A percentile compares a stretch with the other conserved stretches of the same genome.
phyloP scores from a whole-genome alignment of 768 basidiomycete genomes.

The Podaxis carcinomalis region DNA sequence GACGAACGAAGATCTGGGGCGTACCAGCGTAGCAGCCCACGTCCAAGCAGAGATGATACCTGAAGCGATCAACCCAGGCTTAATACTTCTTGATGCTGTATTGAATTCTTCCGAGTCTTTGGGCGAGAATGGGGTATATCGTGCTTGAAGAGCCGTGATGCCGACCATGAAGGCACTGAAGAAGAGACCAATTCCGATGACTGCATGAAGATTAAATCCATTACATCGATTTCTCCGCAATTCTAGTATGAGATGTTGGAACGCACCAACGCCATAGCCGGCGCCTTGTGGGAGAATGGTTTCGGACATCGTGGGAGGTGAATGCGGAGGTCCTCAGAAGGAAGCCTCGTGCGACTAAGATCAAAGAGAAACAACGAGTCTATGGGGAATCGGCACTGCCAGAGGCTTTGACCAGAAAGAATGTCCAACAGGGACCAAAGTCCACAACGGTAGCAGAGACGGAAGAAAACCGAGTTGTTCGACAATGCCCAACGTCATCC shows the following conservation, averaged over 20 bases:
- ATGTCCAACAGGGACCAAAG: no score
- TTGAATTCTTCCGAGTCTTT: slow-evolving; percentile 81
- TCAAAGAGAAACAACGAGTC: no score
- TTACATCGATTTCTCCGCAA: neutral
- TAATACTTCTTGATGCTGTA: slow-evolving; percentile 77
- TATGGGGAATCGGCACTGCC: no score
- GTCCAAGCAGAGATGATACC: slow-evolving; percentile 95
- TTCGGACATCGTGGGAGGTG: neutral
- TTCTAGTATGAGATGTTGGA: neutral
- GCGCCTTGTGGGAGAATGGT: slow-evolving; percentile 71
- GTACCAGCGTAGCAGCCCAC: slow-evolving; percentile 74
- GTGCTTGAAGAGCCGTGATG: slow-evolving; percentile 74
- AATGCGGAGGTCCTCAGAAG: no score
- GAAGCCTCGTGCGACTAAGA: no score
- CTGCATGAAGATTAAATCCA: neutral
- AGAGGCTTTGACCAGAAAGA: no score
- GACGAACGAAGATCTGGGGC: neutral
- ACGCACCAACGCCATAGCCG: slow-evolving; percentile 78
- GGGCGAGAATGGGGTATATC: slow-evolving; percentile 81
- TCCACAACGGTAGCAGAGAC: no score
- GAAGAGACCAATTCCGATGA: slow-evolving; percentile 74
- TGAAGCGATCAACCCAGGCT: slow-evolving; percentile 88
- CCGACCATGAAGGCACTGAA: slow-evolving; percentile 80
- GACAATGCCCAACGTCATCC: no score
- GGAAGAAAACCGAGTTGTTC: no score